Base-by-base conservation (phyloP, 2,329 filamentous ascomycete species). In the Fusarium albidum region DNA sequence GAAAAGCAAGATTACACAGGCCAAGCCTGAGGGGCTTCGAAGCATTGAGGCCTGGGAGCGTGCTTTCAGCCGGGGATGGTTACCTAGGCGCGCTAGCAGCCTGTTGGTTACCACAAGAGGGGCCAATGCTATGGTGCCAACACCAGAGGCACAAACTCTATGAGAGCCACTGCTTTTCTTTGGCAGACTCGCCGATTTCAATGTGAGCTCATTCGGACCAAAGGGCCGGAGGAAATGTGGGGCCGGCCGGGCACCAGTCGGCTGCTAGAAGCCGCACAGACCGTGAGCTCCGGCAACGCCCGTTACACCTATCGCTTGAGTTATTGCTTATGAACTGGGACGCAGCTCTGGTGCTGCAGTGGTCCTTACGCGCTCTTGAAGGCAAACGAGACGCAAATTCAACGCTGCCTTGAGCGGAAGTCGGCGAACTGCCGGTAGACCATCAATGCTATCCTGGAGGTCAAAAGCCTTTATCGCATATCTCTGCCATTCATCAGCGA, bases 41-140 rank as follows among this genome's bases (percentile, higher is more conserved):
- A 49, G 42, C 25, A 29, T 42, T 29, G 45, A 38, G 46, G 42
- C 58, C 52, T 39, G 38, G 37, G n/a, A 37, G 27, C 27, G 28
- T 46, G 27, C 48, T 25, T 43, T 39, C 25, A 49, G 37, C 33
- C 45, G 34, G 32, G 12, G 29, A 52, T 40, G 26, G 11, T 49
- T 34, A 41, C 39, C 35, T 37, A 52, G 41, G 55, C 55, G 58
- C 50, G 34, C 34, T 59, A 62, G 59, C 43, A 46, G 38, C 57
- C 59, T 46, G 40, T 52, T 49, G 55, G 46, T 17, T 21, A 34
- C 50, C 55, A 49, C 52, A 58, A 44, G 46, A 35, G 35, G 46
- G 33, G 17, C 58, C 59, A 59, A 52, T 62, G 56, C 52, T 8
- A 18, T n/a, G 38, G 21, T 44, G 58, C 41, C 59, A 62, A 37